phyloP scores from a whole-genome alignment of 257 asterid genomes.

The Plantago ovata region DNA sequence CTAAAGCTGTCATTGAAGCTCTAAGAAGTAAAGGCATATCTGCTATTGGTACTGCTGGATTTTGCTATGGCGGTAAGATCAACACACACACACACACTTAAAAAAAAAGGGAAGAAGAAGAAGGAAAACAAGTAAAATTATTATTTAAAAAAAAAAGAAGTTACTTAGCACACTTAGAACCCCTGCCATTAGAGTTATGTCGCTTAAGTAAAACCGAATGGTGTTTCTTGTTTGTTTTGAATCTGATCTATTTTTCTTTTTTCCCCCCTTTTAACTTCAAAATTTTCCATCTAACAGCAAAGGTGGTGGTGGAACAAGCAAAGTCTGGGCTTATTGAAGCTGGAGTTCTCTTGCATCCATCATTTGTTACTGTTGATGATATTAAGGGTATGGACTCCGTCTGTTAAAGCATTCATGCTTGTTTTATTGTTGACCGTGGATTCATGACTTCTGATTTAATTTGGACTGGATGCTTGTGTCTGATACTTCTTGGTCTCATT shows the following conservation, averaged over 20 bases:
- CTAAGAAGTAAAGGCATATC: conserved; percentile 43
- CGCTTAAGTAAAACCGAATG: no score
- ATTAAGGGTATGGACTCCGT: conserved; percentile 35
- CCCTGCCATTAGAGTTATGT: no score
- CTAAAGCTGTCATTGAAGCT: conserved; percentile 41
- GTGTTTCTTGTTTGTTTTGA: not conserved
- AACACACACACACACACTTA: conserved; percentile 1
- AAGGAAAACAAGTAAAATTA: not conserved
- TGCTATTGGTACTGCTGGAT: conserved; percentile 59
- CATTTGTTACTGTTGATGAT: conserved; percentile 46
- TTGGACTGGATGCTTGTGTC: not conserved
- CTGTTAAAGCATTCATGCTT: not conserved
- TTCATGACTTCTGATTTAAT: no score
- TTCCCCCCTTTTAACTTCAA: not conserved
- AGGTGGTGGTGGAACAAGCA: conserved; percentile 46
- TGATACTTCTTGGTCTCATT: not conserved
- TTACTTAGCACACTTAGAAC: no score
- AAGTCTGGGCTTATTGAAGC: conserved; percentile 44
- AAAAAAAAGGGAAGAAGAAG: not conserved
- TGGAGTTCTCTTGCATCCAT: conserved; percentile 53
- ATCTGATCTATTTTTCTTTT: not conserved
- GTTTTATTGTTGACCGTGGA: no score
- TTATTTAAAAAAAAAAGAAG: no score
- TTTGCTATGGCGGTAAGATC: conserved; percentile 59
- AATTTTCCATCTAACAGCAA: conserved; percentile 32